Conservation (phyloP, 371 early-diverging fungal species). For the Mucor mucedo region DNA sequence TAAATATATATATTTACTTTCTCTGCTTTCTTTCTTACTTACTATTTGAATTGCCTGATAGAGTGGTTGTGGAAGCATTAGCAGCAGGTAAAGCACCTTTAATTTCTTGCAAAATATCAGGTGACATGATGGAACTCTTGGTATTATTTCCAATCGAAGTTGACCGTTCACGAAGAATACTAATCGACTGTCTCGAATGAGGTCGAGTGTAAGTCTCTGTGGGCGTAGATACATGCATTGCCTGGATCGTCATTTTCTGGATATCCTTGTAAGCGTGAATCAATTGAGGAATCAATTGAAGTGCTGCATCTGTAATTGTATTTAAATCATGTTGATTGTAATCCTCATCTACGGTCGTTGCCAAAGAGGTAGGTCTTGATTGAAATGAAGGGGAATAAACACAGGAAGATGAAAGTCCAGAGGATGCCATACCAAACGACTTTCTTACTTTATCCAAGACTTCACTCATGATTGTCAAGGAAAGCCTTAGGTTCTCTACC, state of each 20-base stretch:
- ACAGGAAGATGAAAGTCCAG: constrained; percentile 36
- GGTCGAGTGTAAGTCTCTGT: constrained; percentile 4
- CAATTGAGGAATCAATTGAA: constrained; percentile 47
- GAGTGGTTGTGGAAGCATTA: background rate
- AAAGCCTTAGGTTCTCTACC: constrained; percentile 61
- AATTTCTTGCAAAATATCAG: constrained; percentile 7
- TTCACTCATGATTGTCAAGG: constrained; percentile 59
- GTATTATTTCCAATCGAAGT: constrained; percentile 14
- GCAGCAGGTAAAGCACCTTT: constrained; percentile 1
- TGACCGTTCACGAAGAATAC: constrained; percentile 23
- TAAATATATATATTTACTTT: background rate
- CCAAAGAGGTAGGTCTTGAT: constrained; percentile 46
- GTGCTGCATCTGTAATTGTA: constrained; percentile 32
- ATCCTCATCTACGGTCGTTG: constrained; percentile 33
- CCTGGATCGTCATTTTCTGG: constrained; percentile 46
- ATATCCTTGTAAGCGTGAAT: constrained; percentile 51
- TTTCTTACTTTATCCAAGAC: constrained; percentile 59
- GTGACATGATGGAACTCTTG: constrained; percentile 3
- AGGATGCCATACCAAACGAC: constrained; percentile 40
- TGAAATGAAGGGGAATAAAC: constrained; percentile 43
- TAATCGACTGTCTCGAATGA: constrained; percentile 28
- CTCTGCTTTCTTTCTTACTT: background rate
- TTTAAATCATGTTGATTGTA: constrained; percentile 26
- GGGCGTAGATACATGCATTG: constrained; percentile 32
- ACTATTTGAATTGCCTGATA: background rate